A percentile compares a stretch with the other conserved stretches of the same genome.
These are phyloP conservation scores for Sicyos baderoa DNA, from an alignment of 306 rosid genomes.

Conservation along the genomic window DNA sequence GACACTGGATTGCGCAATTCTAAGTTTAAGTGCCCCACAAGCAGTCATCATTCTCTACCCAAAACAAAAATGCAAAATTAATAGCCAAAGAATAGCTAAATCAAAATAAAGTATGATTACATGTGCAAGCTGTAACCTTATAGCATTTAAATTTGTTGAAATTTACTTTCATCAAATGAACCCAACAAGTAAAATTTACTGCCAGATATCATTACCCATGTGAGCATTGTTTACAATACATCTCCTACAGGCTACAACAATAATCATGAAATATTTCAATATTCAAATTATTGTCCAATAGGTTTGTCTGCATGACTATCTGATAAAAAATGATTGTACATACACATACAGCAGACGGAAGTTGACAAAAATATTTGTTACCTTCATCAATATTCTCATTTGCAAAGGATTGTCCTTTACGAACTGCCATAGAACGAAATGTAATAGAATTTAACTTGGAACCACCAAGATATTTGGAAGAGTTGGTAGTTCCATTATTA, in stretches of 20 bases:
- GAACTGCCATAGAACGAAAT: slow-evolving; percentile 57
- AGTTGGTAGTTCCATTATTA: slow-evolving; percentile 66
- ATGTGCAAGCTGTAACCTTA: not conserved
- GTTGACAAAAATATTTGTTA: slow-evolving; percentile 21
- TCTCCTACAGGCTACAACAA: not conserved
- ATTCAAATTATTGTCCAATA: not conserved
- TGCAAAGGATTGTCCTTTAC: slow-evolving; percentile 78
- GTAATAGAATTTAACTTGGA: slow-evolving; percentile 66
- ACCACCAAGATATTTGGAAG: slow-evolving; percentile 77
- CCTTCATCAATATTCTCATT: slow-evolving; percentile 86
- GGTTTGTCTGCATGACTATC: not conserved
- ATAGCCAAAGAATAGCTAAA: not conserved
- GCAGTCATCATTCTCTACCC: not conserved
- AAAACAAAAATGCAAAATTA: not conserved
- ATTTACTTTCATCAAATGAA: slow-evolving; percentile 1
- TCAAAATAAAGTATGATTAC: not conserved
- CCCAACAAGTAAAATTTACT: too few species aligned
- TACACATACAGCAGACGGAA: not conserved
- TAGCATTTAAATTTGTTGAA: not conserved
- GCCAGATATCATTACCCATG: not conserved
- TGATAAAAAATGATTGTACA: not conserved
- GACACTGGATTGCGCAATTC: not conserved
- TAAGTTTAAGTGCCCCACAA: not conserved
- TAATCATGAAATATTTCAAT: not conserved
- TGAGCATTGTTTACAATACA: not conserved